A percentile compares a stretch with the other conserved stretches of the same genome.
Conservation (phyloP, 768 basidiomycete genomes). For the Neoboletus magnificus region DNA sequence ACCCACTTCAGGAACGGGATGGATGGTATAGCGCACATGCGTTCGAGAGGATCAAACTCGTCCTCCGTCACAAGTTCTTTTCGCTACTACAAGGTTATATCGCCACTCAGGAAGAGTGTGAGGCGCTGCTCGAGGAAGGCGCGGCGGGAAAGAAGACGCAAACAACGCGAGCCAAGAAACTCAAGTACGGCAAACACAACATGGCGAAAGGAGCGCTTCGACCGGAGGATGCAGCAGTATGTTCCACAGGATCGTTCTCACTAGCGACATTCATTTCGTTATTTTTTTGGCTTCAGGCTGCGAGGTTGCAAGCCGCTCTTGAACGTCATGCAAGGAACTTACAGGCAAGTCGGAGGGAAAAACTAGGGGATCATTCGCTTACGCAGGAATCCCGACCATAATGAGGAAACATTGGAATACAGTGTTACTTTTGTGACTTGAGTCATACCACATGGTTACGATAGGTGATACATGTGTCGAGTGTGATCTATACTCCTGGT, state of each 20-base stretch:
- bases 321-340: constrained; percentile 41
- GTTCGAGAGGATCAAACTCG: constrained; percentile 78
- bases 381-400: constrained; percentile 17
- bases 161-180: constrained; percentile 46
- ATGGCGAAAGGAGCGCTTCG: constrained; percentile 85
- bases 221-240: constrained; percentile 79
- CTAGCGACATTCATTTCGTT: neutral
- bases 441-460: constrained; percentile 18
- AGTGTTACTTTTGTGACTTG: constrained; percentile 10
- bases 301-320: constrained; percentile 63
- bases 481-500: constrained; percentile 9
- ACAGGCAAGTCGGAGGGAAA: constrained; percentile 27
- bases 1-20: constrained; percentile 59
- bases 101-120: constrained; percentile 72
- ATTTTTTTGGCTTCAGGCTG: constrained; percentile 44
- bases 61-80: constrained; percentile 85
- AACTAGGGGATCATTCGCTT: constrained; percentile 18
- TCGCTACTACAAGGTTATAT: constrained; percentile 68
- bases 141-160: constrained; percentile 28
- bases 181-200: constrained; percentile 73
- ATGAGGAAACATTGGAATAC: constrained; percentile 1
- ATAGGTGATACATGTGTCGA: constrained; percentile 22
- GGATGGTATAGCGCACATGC: constrained; percentile 84
- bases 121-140: constrained; percentile 49
- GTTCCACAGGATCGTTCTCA: constrained; percentile 23